phyloP scores from a whole-genome alignment of 257 asterid species.

The Ballota nigra region DNA sequence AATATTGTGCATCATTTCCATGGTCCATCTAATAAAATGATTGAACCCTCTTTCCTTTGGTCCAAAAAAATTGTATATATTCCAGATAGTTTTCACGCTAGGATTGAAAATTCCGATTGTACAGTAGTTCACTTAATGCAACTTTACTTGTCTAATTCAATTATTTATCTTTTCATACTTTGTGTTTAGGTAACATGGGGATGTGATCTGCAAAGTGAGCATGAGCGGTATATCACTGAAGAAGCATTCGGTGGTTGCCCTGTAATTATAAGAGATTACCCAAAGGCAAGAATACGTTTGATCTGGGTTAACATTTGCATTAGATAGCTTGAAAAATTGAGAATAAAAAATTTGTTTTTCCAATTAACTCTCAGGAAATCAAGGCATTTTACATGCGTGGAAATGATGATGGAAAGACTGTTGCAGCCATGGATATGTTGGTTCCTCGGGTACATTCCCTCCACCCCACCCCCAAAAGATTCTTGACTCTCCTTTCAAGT shows the following conservation, averaged over 20 bases:
- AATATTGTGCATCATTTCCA: not conserved
- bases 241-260: constrained; percentile 92
- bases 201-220: constrained; percentile 99
- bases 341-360: constrained; percentile 18
- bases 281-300: constrained; percentile 54
- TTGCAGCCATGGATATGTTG: constrained; percentile 99
- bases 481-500: not conserved
- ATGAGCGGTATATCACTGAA: constrained; percentile 91
- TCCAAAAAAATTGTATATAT: not conserved
- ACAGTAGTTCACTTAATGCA: not conserved
- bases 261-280: constrained; percentile 92
- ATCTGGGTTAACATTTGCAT: constrained; percentile 6
- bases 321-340: constrained; percentile 10
- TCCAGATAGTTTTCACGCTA: not conserved
- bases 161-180: constrained; percentile 18
- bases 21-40: not conserved
- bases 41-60: not conserved
- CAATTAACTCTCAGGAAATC: constrained; percentile 58
- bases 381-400: constrained; percentile 97
- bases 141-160: not conserved
- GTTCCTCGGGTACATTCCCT: constrained; percentile 87
- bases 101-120: not conserved
- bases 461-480: not conserved
- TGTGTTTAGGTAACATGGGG: constrained; percentile 87
- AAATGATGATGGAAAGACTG: constrained; percentile 96